Evolutionary conservation across 495 filamentous ascomycete species (phyloP), one percentile per base, ranked within the genome.

Genomic region (Penicillium silybi): DNA sequence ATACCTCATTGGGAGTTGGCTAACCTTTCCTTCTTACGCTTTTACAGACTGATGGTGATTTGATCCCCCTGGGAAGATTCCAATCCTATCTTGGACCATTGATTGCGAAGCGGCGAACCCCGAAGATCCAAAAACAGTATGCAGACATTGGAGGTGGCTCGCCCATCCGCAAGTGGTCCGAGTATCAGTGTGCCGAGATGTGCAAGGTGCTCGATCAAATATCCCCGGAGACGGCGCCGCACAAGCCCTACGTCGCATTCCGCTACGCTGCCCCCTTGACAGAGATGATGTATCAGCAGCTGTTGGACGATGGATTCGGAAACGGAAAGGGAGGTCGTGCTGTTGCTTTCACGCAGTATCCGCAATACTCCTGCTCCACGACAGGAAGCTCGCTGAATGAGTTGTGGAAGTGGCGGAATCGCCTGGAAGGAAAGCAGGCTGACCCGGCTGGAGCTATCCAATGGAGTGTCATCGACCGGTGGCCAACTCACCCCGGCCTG

Each of bases 221-320:
- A 45, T 93, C 88, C 15, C 93, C 95, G 1, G 85, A 92, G 58
- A 96, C 92, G 7, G 95, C 95, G 5, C 95, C 95, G 8, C 95
- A 99, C 65, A 97, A 93, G 65, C 95, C 95, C 11, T 99, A 99
- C 60, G 91, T 99, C 25, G 92, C 93, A n/a, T 99, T 99, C 69
- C 87, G 95, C 44, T 97, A 97, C 60, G 93, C 93, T 4, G 81
- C 89, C 41, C 95, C 95, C 1, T 72, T 99, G 58, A 99, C 95
- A 0, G 95, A 97, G 70, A 85, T 92, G 44, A 95, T 88, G 81
- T 97, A 97, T 64, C 75, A 78, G 22, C 76, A 81, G 53, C 66
- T 99, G 51, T 68, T 97, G 39, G 83, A 80, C 20, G 95, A 99
- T 70, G 95, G 95, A 0, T 92, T 99, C 59, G 89, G 89, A 32